These are phyloP conservation scores for Kwoniella botswanensis DNA, from an alignment of 768 basidiomycete species.

Conservation along the genomic window DNA sequence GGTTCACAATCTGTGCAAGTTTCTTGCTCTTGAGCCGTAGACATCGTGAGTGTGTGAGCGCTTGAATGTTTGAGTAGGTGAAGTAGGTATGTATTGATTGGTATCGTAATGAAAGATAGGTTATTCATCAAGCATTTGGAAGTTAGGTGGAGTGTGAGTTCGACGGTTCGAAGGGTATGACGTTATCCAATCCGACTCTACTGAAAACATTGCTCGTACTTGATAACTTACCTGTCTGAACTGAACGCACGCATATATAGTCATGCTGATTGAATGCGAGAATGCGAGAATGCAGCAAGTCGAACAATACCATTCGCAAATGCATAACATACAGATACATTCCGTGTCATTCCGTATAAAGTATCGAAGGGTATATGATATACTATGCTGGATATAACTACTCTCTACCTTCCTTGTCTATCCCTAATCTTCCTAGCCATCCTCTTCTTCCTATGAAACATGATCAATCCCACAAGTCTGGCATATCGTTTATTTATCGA, in stretches of 20 bases:
- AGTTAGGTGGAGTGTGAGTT: neutral
- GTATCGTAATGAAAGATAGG: neutral
- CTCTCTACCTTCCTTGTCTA: slow-evolving; percentile 3
- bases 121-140: no score
- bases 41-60: no score
- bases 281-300: no score
- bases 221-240: no score
- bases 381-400: neutral
- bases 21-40: neutral
- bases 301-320: neutral
- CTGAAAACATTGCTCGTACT: neutral
- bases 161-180: neutral
- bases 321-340: neutral
- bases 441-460: slow-evolving; percentile 51
- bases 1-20: slow-evolving; percentile 15
- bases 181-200: neutral
- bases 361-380: neutral
- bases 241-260: no score
- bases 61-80: neutral
- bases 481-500: slow-evolving; percentile 49
- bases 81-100: neutral
- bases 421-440: slow-evolving; percentile 15
- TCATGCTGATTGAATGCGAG: no score
- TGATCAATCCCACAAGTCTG: slow-evolving; percentile 47
- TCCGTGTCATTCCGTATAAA: neutral